Evolutionary conservation across 2,329 filamentous ascomycete genomes (phyloP), one percentile per base, ranked within the genome.

Genomic region (Cytospora paraplurivora): DNA sequence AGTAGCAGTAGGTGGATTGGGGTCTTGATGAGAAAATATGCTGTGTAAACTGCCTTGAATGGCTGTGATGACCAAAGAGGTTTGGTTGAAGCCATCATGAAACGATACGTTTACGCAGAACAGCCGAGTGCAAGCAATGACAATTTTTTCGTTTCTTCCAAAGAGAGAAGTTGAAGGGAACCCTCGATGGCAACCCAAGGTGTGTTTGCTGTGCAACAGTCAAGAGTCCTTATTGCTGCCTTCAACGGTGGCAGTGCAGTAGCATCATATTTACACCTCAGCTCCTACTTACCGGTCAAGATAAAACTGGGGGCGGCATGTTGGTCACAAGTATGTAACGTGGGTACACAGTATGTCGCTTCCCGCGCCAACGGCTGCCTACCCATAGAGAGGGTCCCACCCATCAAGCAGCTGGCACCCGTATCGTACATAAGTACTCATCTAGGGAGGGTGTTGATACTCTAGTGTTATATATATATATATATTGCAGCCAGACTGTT

Each of bases 1-100:
- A 66, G 64, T 10, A 64, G 11, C 2, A 62, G 38, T 4, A 68
- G 53, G 19, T 65, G 58, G 33, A 49, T 8, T 33, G 59, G 59
- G 8, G 52, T 50, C 50, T 62, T 57, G 59, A 62, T n/a, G 1
- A 62, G 38, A 8, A 62, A 62, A 12, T 15, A 49, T 57, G 19
- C 15, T 5, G 59, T 56, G 52, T 62, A 62, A 17, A 62, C 32
- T 15, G 59, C 52, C 52, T 62, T 62, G 52, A 62, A 50, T 15
- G 52, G 59, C 59, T 62, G 53, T 13, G 58, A 60, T 11, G 58
- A 60, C 58, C 50, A 60, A 8, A 54, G 37, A 10, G 37, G 37
- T 27, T 37, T 54, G 19, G 50, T 47, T 17, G 19, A 35, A 54
- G 33, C n/a, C 58, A 60, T 60, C 27, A 8, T 47, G 27, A 15